Conservation (phyloP, 2,329 filamentous ascomycete species). For the Diaporthe sp. region DNA sequence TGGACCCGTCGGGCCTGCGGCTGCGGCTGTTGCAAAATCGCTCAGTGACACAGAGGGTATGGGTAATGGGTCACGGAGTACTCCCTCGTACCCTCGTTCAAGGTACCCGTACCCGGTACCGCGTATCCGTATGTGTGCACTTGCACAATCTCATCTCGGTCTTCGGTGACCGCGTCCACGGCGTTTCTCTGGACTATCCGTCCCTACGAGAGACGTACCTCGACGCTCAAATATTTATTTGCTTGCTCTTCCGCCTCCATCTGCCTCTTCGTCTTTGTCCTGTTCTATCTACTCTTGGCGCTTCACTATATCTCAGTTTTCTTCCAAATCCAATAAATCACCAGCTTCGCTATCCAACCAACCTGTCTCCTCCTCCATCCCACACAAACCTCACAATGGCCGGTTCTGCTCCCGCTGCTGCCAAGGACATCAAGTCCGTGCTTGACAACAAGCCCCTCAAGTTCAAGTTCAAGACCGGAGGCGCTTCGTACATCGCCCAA, state of each 20-base stretch:
- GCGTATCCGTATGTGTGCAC: slow-evolving; percentile 19
- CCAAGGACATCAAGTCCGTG: slow-evolving; percentile 45
- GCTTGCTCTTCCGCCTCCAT: slow-evolving; percentile 1
- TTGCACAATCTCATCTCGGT: slow-evolving; percentile 33
- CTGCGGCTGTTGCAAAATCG: slow-evolving; percentile 35
- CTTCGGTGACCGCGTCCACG: slow-evolving; percentile 31
- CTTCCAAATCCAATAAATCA: background rate
- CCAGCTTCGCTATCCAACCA: background rate
- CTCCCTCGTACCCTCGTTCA: background rate
- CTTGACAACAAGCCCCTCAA: slow-evolving; percentile 58
- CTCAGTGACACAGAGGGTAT: slow-evolving; percentile 23
- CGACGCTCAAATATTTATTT: slow-evolving; percentile 33
- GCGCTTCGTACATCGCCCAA: slow-evolving; percentile 53
- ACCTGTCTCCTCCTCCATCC: background rate
- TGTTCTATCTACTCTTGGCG: background rate
- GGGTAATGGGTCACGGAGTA: background rate
- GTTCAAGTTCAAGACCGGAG: slow-evolving; percentile 62
- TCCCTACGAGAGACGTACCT: slow-evolving; percentile 35
- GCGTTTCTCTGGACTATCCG: background rate
- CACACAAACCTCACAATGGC: slow-evolving; percentile 35
- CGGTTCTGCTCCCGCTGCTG: slow-evolving; percentile 31
- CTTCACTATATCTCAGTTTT: background rate
- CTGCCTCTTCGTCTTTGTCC: too few species aligned
- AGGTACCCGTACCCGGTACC: slow-evolving; percentile 14
- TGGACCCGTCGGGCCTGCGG: slow-evolving; percentile 31